Evolutionary conservation across 495 filamentous ascomycete genomes (phyloP), one percentile per base, ranked within the genome.

Genomic region (Talaromyces ruber): DNA sequence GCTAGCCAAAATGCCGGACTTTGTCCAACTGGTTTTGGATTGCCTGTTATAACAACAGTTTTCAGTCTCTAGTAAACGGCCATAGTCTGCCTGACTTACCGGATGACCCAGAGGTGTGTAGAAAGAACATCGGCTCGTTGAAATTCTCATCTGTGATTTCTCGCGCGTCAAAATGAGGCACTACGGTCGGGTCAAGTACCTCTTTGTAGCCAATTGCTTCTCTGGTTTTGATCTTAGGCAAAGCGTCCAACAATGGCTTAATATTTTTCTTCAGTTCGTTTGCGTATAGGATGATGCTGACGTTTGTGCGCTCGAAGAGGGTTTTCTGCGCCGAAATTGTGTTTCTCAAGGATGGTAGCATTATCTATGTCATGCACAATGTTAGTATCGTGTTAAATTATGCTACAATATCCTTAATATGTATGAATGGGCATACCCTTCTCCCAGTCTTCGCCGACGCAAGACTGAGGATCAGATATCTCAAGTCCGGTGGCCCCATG

Each of bases 401-500:
- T 39, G 37, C 11, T n/a, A n/a, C 16, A 18, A 45, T 2, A 3
- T 37, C 32, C 14, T 4, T 16, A 18, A 18, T n/a, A 45, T 45
- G 39, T 8, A 21, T 45, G n/a, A 18, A 6, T 45, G 16, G 16
- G 29, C 57, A n/a, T 32, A 59, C 57, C 24, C 30, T 59, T 9
- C 32, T 59, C 16, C 57, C 57, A 26, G 57, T 59, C 51, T 71
- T 69, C 1, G 67, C 67, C n/a, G 69, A 67, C 21, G 69, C 69
- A 28, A 66, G 53, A 25, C 60, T 60, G 26, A 71, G 59, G 53
- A 69, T 64, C 2, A 64, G 43, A 65, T 68, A 69, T 22, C 65
- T 64, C 22, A 71, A 62, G 54, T 71, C 69, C 28, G 68, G 67
- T 8, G 67, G 67, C 1, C 69, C 69, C 9, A 64, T 56, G 30